These are phyloP conservation scores for Phaeomoniella chlamydospora DNA, from an alignment of 2,329 filamentous ascomycete species.

Conservation along the genomic window DNA sequence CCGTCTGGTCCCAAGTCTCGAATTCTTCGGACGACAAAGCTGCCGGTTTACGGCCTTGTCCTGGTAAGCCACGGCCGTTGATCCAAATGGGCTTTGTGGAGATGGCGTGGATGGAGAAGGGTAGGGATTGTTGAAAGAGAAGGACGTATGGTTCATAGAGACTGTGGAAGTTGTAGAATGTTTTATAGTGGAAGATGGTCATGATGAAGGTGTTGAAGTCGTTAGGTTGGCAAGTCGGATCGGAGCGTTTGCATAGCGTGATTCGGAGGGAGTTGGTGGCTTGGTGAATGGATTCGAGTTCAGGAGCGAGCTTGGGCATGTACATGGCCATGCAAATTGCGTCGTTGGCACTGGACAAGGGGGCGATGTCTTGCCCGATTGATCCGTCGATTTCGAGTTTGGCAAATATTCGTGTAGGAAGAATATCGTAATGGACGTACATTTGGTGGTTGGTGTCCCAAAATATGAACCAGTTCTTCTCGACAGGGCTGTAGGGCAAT, in stretches of 20 bases:
- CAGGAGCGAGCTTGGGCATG: conserved; percentile 23
- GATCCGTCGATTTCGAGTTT: conserved; percentile 29
- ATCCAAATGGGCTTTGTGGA: conserved; percentile 38
- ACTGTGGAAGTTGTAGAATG: conserved; percentile 28
- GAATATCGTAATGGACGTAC: conserved; percentile 38
- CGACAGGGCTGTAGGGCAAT: conserved; percentile 26
- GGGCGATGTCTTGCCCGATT: conserved; percentile 32
- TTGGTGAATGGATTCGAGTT: conserved; percentile 39
- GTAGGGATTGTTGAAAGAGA: conserved; percentile 7
- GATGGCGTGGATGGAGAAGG: conserved; percentile 9
- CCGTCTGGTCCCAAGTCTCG: conserved; percentile 19
- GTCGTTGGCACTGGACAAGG: conserved; percentile 19
- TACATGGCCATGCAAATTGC: conserved; percentile 30
- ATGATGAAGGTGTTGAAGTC: conserved; percentile 40
- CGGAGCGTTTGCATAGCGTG: conserved; percentile 37
- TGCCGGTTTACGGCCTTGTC: conserved; percentile 22
- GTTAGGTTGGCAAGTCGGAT: conserved; percentile 26
- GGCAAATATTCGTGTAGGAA: conserved; percentile 35
- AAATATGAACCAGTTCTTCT: conserved; percentile 52
- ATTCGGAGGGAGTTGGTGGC: conserved; percentile 44
- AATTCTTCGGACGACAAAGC: conserved; percentile 10
- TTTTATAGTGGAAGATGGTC: conserved; percentile 41
- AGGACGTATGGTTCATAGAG: conserved; percentile 11
- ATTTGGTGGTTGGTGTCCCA: conserved; percentile 34
- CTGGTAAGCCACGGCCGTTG: conserved; percentile 25